These are phyloP conservation scores for Bolboschoenus planiculmis DNA, from an alignment of 176 grass and related monocot genomes.

Conservation along the genomic window DNA sequence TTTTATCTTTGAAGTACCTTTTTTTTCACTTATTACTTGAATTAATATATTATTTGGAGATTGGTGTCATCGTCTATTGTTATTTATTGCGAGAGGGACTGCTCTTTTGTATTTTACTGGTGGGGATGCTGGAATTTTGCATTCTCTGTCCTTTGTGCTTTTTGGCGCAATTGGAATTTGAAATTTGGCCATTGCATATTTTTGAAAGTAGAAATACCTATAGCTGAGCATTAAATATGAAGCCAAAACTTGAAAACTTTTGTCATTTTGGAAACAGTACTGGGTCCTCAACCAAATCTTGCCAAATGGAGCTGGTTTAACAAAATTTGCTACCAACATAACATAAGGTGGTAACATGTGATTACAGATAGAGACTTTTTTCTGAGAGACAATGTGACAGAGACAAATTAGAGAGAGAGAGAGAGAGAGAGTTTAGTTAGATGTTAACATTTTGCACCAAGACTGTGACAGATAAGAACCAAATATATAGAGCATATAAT, in stretches of 20 bases:
- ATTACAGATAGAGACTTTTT: neutral
- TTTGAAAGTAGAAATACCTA: neutral
- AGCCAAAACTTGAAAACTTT: neutral
- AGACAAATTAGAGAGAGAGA: neutral
- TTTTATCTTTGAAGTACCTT: neutral
- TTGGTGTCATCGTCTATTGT: neutral
- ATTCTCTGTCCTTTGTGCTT: neutral
- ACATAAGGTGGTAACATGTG: neutral
- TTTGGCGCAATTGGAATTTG: constrained; percentile 25
- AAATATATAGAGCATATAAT: neutral
- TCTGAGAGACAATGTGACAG: neutral
- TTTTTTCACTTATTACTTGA: neutral
- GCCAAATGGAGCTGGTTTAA: neutral
- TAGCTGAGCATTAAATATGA: neutral
- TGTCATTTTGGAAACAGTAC: constrained; percentile 6
- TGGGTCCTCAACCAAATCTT: neutral
- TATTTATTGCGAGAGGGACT: constrained; percentile 11
- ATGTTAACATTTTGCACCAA: neutral
- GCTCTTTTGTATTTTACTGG: constrained; percentile 9
- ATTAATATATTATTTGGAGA: neutral
- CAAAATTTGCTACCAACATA: neutral
- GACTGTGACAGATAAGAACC: neutral
- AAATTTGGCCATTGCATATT: neutral
- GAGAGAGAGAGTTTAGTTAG: neutral
- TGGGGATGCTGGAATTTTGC: neutral